Evolutionary conservation across 768 basidiomycete species (phyloP).

Genomic region (Mycena pura): DNA sequence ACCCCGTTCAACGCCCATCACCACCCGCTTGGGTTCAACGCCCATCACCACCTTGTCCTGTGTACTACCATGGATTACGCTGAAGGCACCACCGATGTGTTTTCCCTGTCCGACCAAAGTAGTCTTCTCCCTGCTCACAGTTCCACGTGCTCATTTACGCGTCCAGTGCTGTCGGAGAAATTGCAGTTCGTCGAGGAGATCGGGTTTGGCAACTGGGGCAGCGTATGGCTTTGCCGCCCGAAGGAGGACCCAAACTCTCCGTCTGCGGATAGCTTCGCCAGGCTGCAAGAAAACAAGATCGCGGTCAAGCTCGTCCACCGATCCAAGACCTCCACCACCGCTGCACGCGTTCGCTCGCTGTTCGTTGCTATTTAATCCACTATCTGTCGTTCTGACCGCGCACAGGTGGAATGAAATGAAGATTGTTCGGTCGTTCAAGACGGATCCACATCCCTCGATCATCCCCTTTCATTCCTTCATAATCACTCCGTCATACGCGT

Average conservation of each 20-base stretch:
- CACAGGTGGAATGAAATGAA: constrained; percentile 97
- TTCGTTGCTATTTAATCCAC: too few relatives aligned
- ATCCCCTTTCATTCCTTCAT: constrained; percentile 94
- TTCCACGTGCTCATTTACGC: not conserved
- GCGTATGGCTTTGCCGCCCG: constrained; percentile 81
- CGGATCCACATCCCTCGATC: constrained; percentile 89
- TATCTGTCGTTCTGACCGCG: not conserved
- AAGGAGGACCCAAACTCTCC: constrained; percentile 51
- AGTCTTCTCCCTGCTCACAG: not conserved
- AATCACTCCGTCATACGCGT: constrained; percentile 87
- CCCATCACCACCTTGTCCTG: not conserved
- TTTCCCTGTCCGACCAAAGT: constrained; percentile 72
- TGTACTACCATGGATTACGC: constrained; percentile 44
- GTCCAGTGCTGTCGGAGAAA: constrained; percentile 63
- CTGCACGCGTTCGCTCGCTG: constrained; percentile 89
- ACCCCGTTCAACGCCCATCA: not conserved
- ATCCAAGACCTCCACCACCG: constrained; percentile 82
- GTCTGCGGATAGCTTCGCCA: constrained; percentile 41
- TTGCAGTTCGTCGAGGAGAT: constrained; percentile 82
- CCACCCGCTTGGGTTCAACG: not conserved
- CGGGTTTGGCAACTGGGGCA: constrained; percentile 69
- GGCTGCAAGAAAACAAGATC: constrained; percentile 60
- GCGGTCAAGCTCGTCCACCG: constrained; percentile 96
- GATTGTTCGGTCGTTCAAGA: constrained; percentile 84
- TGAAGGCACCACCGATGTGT: constrained; percentile 63